Evolutionary conservation across 2,329 filamentous ascomycete genomes (phyloP).

Genomic region (Colletotrichum liriopes): DNA sequence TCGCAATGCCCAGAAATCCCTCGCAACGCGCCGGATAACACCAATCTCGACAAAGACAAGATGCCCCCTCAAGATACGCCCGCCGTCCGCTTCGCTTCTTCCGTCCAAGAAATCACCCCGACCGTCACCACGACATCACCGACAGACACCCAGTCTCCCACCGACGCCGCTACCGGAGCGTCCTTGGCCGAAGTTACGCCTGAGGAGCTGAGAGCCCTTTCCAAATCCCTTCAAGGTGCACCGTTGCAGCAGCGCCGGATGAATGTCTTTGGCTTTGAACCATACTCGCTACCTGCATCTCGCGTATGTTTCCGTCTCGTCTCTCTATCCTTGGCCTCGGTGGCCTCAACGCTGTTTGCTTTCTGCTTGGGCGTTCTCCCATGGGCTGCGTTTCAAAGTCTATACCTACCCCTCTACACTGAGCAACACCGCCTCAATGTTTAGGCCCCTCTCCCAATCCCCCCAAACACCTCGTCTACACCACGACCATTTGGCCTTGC

Average conservation of each 20-base stretch:
- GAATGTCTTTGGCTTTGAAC: conserved; percentile 90
- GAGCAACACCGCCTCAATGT: conserved; percentile 26
- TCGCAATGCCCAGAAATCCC: conserved; percentile 42
- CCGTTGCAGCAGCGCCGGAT: conserved; percentile 87
- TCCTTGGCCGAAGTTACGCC: conserved; percentile 62
- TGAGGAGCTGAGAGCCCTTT: conserved; percentile 80
- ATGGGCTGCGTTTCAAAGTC: conserved; percentile 38
- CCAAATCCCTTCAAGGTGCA: conserved; percentile 79
- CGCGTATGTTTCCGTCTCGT: conserved; percentile 72
- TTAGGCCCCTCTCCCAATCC: conserved; percentile 15
- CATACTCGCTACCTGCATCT: conserved; percentile 88
- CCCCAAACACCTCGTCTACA: conserved; percentile 14
- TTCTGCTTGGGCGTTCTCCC: conserved; percentile 34
- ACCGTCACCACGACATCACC: conserved; percentile 59
- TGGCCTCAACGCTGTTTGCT: conserved; percentile 28
- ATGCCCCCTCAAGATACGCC: conserved; percentile 53
- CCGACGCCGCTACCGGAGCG: conserved; percentile 46
- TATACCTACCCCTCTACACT: conserved; percentile 33
- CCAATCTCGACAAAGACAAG: conserved; percentile 45
- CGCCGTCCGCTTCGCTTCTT: conserved; percentile 80
- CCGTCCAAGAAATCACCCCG: conserved; percentile 76
- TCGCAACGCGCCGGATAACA: conserved; percentile 20
- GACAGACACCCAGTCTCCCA: conserved; percentile 45
- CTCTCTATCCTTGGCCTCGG: conserved; percentile 16
- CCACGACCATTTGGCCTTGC: conserved; percentile 6